Base-by-base conservation (phyloP, 768 basidiomycete species). In the Tylopilus felleus region DNA sequence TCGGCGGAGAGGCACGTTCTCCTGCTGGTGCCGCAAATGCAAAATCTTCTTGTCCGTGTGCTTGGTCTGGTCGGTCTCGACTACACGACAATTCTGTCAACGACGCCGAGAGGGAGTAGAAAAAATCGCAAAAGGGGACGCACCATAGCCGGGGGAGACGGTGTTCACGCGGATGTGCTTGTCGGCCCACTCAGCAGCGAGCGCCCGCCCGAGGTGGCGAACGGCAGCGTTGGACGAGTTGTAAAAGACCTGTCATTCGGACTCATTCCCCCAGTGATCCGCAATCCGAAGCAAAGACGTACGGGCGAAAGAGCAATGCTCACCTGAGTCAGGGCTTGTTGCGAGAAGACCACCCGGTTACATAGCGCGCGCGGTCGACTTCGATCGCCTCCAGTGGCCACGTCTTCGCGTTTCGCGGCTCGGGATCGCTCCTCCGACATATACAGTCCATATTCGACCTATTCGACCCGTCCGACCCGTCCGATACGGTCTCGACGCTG, bases 101-200 rank as follows among this genome's bases (percentile, higher is more conserved):
- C 5, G 31, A 33, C 2, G 8, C 8, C 9, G 31, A 12, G 9
- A 9, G 8, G 31, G n/a, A n/a, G n/a, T n/a, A n/a, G n/a, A n/a
- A n/a, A n/a, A n/a, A n/a, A 33, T 9, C 31, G 31, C 8, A 33
- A 10, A 13, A 27, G n/a, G n/a, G n/a, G n/a, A 25, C 49, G 23
- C 7, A 72, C 75, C 60, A 49, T 86, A 86, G 19, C 85, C 85
- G 0, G 85, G 85, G 9, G 80, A 82, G 21, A 88, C 55, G 0
- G 79, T 74, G 63, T 87, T 86, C 1, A 83, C 82, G 6, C 82
- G 73, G 44, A 87, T 85, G 6, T 63, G 66, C 48, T 74, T 65
- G 58, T 28, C 28, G 0, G 81, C 80, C 84, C 86, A 76, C 66
- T 87, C 85, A 16, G 80, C 76, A 1, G 86, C 83, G n/a, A 88